phyloP scores from a whole-genome alignment of 306 rosid genomes.

The Parietaria judaica region DNA sequence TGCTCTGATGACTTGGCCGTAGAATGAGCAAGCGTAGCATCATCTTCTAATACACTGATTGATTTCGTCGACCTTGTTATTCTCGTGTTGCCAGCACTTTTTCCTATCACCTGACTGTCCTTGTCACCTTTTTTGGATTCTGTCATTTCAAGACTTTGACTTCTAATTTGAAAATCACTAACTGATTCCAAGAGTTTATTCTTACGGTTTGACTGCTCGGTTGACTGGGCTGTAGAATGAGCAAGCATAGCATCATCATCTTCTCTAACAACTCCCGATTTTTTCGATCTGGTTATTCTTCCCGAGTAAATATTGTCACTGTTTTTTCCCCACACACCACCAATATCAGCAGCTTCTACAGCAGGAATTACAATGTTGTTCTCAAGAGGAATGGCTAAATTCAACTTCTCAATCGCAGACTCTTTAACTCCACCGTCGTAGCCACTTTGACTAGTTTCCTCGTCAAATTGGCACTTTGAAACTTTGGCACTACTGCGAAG shows the following conservation, averaged over 20 bases:
- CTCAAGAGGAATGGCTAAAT: conserved; percentile 30
- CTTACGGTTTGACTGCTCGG: conserved; percentile 20
- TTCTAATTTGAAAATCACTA: conserved; percentile 12
- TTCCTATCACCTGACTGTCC: conserved; percentile 26
- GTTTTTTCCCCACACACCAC: conserved; percentile 20
- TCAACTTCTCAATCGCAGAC: conserved; percentile 27
- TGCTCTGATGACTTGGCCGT: not conserved
- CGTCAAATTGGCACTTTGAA: conserved; percentile 20
- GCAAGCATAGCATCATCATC: conserved; percentile 19
- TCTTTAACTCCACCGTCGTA: conserved; percentile 29
- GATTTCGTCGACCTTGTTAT: conserved; percentile 13
- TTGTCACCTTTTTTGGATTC: conserved; percentile 22
- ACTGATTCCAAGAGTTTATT: conserved; percentile 22
- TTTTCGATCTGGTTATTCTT: conserved; percentile 36
- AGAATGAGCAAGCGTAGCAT: conserved; percentile 8
- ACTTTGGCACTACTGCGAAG: conserved; percentile 55
- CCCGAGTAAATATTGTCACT: conserved; percentile 19
- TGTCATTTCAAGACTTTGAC: conserved; percentile 19
- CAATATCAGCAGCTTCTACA: conserved; percentile 27
- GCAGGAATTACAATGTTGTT: conserved; percentile 24
- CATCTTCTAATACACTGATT: conserved; percentile 14
- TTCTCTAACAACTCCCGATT: conserved; percentile 17
- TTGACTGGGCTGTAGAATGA: conserved; percentile 6
- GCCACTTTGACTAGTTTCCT: conserved; percentile 21
- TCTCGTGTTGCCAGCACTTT: conserved; percentile 20